Evolutionary conservation across 1,284 basidiomycete species (phyloP).

Genomic region (Ganoderma sinense): DNA sequence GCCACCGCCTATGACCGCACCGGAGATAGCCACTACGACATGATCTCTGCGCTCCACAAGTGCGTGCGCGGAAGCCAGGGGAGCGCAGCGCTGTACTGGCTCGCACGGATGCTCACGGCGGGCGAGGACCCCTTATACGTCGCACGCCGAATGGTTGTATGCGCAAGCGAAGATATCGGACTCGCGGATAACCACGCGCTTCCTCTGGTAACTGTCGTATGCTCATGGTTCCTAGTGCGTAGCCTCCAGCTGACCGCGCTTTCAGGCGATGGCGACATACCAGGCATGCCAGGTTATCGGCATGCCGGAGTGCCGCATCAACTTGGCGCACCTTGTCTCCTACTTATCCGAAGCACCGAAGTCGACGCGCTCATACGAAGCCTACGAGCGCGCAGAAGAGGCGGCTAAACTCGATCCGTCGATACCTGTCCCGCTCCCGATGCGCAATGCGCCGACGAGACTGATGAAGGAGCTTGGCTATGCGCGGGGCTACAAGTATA

Average conservation of each 20-base stretch:
- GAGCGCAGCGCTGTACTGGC: slow-evolving; percentile 89
- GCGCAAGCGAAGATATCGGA: slow-evolving; percentile 88
- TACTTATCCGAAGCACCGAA: slow-evolving; percentile 88
- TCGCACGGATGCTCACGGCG: slow-evolving; percentile 83
- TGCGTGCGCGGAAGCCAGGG: slow-evolving; percentile 83
- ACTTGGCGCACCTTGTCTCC: slow-evolving; percentile 82
- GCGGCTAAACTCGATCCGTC: slow-evolving; percentile 62
- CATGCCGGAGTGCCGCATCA: slow-evolving; percentile 84
- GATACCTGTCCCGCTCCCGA: slow-evolving; percentile 75
- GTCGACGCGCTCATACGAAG: slow-evolving; percentile 82
- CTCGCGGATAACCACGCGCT: slow-evolving; percentile 79
- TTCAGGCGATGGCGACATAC: slow-evolving; percentile 78
- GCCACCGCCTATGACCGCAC: slow-evolving; percentile 76
- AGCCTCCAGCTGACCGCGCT: slow-evolving; percentile 15
- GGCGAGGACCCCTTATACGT: slow-evolving; percentile 92
- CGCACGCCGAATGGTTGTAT: slow-evolving; percentile 82
- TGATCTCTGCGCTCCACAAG: slow-evolving; percentile 92
- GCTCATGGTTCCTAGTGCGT: background rate
- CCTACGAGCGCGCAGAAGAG: slow-evolving; percentile 76
- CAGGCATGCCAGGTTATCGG: slow-evolving; percentile 86
- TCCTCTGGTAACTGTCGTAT: slow-evolving; percentile 59
- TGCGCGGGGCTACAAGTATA: slow-evolving; percentile 77
- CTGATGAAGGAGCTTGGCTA: slow-evolving; percentile 88
- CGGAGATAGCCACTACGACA: slow-evolving; percentile 84
- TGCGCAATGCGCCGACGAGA: slow-evolving; percentile 89